These are phyloP conservation scores for Phytomonas sp. DNA, from an alignment of 208 protist species.

Conservation along the genomic window DNA sequence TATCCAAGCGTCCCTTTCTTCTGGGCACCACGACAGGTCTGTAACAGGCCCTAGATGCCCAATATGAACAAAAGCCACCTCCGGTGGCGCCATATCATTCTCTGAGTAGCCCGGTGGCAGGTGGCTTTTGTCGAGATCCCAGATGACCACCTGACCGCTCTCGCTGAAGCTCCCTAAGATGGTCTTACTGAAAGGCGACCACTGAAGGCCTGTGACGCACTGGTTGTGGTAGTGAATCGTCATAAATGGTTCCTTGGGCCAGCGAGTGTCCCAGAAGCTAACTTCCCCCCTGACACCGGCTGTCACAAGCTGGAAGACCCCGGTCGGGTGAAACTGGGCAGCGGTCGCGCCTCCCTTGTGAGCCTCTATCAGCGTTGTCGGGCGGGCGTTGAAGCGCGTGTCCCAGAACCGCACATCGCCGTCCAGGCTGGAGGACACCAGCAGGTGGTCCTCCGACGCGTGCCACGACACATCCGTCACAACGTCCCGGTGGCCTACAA, in stretches of 20 bases:
- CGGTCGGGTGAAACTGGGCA: constrained; percentile 43
- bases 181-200: constrained; percentile 40
- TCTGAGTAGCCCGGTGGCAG: constrained; percentile 29
- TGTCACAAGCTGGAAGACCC: constrained; percentile 45
- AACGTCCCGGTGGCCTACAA: constrained; percentile 40
- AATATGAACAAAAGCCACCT: constrained; percentile 92
- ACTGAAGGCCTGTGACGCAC: constrained; percentile 39
- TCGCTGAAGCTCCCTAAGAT: constrained; percentile 32
- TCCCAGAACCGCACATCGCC: constrained; percentile 87
- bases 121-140: constrained; percentile 36
- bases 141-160: constrained; percentile 49
- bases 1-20: constrained; percentile 87
- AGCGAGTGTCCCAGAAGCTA: constrained; percentile 50
- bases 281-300: constrained; percentile 25
- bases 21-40: constrained; percentile 89
- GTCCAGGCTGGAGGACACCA: constrained; percentile 94
- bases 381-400: constrained; percentile 31
- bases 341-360: constrained; percentile 31
- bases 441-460: constrained; percentile 63
- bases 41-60: constrained; percentile 93
- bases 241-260: constrained; percentile 13
- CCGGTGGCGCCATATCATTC: constrained; percentile 41
- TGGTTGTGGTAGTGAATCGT: constrained; percentile 35
- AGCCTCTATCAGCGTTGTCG: constrained; percentile 19
- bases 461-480: constrained; percentile 95